Conservation (phyloP, 345 rosid genomes). For the Lenwebbia sp. region DNA sequence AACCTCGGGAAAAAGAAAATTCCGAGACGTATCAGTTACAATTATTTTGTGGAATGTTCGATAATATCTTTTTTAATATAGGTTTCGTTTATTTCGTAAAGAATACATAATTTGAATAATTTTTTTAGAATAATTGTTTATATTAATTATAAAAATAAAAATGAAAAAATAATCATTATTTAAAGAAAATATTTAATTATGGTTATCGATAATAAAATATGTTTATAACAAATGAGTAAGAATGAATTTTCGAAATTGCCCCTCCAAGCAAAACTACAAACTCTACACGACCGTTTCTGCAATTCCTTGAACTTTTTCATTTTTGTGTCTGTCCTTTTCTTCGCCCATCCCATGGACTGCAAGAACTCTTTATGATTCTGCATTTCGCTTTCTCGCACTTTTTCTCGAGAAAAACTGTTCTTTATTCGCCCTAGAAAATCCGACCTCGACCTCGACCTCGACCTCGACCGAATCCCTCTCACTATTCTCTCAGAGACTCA, state of each 20-base stretch:
- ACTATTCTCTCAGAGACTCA: not conserved
- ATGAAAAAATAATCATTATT: rapidly evolving
- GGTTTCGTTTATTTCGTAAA: not conserved
- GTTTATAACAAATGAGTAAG: not conserved
- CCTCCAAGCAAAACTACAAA: not conserved
- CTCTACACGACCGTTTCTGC: not conserved
- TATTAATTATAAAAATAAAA: not conserved
- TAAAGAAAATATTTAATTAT: too few relatives aligned
- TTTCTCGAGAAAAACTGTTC: not conserved
- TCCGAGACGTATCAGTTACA: not conserved
- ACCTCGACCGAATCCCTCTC: too few relatives aligned
- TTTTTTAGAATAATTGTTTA: not conserved
- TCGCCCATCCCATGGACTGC: not conserved
- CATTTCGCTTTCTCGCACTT: not conserved
- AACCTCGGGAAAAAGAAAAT: not conserved
- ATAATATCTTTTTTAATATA: not conserved
- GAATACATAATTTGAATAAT: not conserved
- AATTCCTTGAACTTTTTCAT: not conserved
- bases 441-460: not conserved
- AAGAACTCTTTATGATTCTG: not conserved
- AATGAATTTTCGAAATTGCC: not conserved
- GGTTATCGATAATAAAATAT: too few relatives aligned
- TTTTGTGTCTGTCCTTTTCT: not conserved
- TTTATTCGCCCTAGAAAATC: not conserved
- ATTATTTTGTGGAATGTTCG: not conserved